phyloP scores from a whole-genome alignment of 345 rosid genomes.

The Turnera subulata region DNA sequence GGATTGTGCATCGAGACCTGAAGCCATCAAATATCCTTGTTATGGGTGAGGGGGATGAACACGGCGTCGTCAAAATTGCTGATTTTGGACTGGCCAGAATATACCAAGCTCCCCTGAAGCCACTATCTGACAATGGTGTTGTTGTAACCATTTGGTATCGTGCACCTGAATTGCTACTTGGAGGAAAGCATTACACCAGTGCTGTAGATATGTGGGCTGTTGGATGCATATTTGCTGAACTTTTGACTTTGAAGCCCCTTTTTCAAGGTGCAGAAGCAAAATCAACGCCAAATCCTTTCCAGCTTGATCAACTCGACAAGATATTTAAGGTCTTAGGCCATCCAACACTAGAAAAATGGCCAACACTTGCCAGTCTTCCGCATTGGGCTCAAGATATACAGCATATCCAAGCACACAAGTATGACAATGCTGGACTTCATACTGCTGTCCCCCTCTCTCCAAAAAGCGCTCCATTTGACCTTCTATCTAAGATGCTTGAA shows the following conservation, averaged over 20 bases:
- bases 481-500: constrained; percentile 88
- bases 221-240: constrained; percentile 97
- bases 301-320: constrained; percentile 96
- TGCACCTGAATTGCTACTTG: constrained; percentile 96
- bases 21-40: constrained; percentile 99
- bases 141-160: constrained; percentile 99
- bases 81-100: constrained; percentile 98
- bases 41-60: constrained; percentile 98
- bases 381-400: constrained; percentile 77
- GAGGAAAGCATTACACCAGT: constrained; percentile 95
- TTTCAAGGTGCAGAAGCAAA: constrained; percentile 97
- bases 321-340: constrained; percentile 96
- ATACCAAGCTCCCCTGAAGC: constrained; percentile 90
- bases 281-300: constrained; percentile 80
- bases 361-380: constrained; percentile 72
- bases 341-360: constrained; percentile 95
- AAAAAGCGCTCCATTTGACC: constrained; percentile 69
- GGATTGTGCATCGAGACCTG: constrained; percentile 98
- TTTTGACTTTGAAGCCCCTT: constrained; percentile 90
- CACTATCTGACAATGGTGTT: constrained; percentile 81
- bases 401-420: constrained; percentile 83
- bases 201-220: constrained; percentile 99
- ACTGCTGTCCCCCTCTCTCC: constrained; percentile 62
- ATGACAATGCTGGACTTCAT: constrained; percentile 63
- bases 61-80: constrained; percentile 91